These are phyloP conservation scores for Mucor ambiguus DNA, from an alignment of 371 early-diverging fungal genomes.

Conservation along the genomic window DNA sequence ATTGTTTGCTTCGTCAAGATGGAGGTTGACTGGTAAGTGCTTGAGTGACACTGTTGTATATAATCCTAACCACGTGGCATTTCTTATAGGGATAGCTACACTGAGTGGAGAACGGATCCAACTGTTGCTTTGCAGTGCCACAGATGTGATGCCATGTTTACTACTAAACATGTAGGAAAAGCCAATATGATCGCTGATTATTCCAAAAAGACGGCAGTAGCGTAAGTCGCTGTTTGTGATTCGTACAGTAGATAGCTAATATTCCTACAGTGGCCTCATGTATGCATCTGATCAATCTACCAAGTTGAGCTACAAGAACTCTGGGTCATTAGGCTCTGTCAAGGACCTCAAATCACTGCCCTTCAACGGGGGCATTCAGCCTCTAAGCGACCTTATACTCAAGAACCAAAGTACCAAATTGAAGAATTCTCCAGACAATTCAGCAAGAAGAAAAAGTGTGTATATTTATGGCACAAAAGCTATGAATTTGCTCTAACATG, in stretches of 20 bases:
- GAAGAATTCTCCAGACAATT: background rate
- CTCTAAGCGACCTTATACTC: background rate
- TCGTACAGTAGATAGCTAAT: background rate
- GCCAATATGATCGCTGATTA: slow-evolving; percentile 6
- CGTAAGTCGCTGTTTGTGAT: background rate
- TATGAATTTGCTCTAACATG: background rate
- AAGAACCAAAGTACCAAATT: background rate
- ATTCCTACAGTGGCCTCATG: background rate
- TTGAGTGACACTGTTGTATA: too few species aligned
- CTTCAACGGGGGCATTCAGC: background rate
- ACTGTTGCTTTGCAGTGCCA: slow-evolving; percentile 10
- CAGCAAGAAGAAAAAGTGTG: background rate
- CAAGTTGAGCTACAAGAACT: background rate
- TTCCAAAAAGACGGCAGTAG: background rate
- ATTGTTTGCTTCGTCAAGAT: background rate
- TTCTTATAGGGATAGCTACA: slow-evolving; percentile 7
- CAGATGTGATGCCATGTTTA: slow-evolving; percentile 6
- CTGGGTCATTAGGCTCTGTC: background rate
- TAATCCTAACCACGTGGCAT: background rate
- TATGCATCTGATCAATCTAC: background rate
- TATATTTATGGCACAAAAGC: background rate
- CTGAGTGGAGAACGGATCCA: slow-evolving; percentile 16
- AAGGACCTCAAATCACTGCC: background rate
- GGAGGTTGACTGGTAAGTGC: background rate
- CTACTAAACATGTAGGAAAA: slow-evolving; percentile 15